Evolutionary conservation across 2,329 filamentous ascomycete species (phyloP).

Genomic region (Trichoderma pleuroti): DNA sequence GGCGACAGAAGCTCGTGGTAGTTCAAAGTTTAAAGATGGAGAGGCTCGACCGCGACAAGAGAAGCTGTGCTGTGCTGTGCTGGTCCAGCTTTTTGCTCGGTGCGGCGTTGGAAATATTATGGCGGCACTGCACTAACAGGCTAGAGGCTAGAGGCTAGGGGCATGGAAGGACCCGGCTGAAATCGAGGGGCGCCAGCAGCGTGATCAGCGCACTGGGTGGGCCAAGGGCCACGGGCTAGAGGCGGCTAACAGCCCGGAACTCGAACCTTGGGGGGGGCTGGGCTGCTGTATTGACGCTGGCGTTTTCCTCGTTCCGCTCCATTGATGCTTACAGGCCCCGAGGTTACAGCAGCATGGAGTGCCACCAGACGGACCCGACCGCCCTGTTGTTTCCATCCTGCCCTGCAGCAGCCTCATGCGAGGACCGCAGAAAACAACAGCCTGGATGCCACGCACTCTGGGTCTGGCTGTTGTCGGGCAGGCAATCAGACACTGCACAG

Average conservation of each 20-base stretch:
- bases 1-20: conserved; percentile 6
- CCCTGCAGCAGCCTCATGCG: background rate
- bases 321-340: background rate
- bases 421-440: background rate
- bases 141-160: background rate
- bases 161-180: conserved; percentile 2
- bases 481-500: background rate
- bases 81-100: background rate
- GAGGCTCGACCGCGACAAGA: conserved; percentile 8
- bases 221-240: background rate
- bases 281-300: background rate
- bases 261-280: background rate
- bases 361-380: background rate
- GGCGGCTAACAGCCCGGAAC: background rate
- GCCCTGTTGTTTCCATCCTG: background rate
- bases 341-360: background rate
- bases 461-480: background rate
- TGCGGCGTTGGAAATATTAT: background rate
- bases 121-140: background rate
- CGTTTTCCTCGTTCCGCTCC: background rate
- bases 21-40: conserved; percentile 6
- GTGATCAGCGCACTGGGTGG: conserved; percentile 4
- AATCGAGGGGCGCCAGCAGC: conserved; percentile 7
- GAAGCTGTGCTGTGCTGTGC: background rate
- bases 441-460: background rate